These are phyloP conservation scores for Phialophora macrospora DNA, from an alignment of 2,329 filamentous ascomycete genomes.

Conservation along the genomic window DNA sequence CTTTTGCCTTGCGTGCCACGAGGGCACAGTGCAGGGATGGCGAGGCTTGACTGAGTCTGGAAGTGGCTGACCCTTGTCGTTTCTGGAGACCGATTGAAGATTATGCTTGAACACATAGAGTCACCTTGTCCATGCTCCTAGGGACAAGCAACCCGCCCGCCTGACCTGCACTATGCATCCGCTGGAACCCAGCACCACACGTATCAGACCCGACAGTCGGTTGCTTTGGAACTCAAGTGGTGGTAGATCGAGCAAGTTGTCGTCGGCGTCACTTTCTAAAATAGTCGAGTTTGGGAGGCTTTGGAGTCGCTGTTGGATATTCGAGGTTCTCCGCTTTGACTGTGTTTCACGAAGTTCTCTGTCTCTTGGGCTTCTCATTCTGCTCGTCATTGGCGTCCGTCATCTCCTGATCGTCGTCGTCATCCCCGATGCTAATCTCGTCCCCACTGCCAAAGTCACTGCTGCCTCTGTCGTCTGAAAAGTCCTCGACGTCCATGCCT, in stretches of 20 bases:
- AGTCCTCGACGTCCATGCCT: constrained; percentile 50
- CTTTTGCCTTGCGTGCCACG: not conserved
- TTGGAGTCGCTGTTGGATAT: not conserved
- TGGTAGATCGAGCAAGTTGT: not conserved
- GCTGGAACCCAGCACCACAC: not conserved
- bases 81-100: not conserved
- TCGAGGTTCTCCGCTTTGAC: not conserved
- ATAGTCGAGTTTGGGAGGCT: not conserved
- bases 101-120: not conserved
- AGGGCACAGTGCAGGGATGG: not conserved
- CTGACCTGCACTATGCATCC: not conserved
- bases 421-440: constrained; percentile 38
- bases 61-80: not conserved
- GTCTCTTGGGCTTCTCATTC: constrained; percentile 37
- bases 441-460: constrained; percentile 35
- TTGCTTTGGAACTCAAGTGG: not conserved
- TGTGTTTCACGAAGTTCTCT: constrained; percentile 1
- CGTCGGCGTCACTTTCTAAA: too few species aligned
- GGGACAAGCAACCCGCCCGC: not conserved
- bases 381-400: constrained; percentile 27
- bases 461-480: constrained; percentile 24
- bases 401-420: constrained; percentile 39
- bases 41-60: not conserved
- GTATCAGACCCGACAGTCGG: too few species aligned
- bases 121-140: not conserved